Conservation (phyloP, 1,284 basidiomycete species). For the Apiotrichum veenhuisii region DNA sequence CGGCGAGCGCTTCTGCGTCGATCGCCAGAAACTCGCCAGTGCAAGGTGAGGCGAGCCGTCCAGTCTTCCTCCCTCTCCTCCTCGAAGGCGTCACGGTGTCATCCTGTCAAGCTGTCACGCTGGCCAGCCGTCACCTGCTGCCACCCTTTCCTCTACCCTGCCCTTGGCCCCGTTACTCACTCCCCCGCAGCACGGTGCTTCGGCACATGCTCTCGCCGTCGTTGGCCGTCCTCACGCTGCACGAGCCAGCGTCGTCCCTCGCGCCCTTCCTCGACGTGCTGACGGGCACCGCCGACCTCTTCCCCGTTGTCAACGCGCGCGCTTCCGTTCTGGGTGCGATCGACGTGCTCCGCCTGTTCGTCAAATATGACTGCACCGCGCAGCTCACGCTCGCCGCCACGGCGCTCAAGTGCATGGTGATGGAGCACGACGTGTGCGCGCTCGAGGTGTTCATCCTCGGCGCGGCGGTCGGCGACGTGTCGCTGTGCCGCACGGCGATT, state of each 20-base stretch:
- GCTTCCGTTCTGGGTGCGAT: background rate
- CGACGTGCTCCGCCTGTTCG: slow-evolving; percentile 6
- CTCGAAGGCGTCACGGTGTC: too few species aligned
- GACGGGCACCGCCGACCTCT: slow-evolving; percentile 2
- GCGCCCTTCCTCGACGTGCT: slow-evolving; percentile 2
- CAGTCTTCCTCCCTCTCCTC: background rate
- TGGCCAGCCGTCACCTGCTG: background rate
- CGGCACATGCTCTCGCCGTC: background rate
- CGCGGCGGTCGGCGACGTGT: slow-evolving; percentile 10
- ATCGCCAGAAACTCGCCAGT: background rate
- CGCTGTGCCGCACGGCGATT: slow-evolving; percentile 21
- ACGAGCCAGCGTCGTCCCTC: background rate
- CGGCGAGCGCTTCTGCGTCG: slow-evolving; percentile 9
- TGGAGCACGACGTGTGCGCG: slow-evolving; percentile 15
- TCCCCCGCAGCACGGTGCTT: background rate
- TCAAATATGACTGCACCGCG: background rate
- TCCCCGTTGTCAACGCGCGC: slow-evolving; percentile 4
- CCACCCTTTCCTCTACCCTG: background rate
- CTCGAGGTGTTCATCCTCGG: slow-evolving; percentile 15
- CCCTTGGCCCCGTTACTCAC: background rate
- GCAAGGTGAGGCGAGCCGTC: slow-evolving; percentile 9
- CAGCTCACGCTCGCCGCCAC: slow-evolving; percentile 4
- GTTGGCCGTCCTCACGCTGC: background rate
- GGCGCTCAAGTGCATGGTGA: slow-evolving; percentile 9
- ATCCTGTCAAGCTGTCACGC: background rate